Evolutionary conservation across 306 rosid species (phyloP).

Genomic region (Glycine tomentella): DNA sequence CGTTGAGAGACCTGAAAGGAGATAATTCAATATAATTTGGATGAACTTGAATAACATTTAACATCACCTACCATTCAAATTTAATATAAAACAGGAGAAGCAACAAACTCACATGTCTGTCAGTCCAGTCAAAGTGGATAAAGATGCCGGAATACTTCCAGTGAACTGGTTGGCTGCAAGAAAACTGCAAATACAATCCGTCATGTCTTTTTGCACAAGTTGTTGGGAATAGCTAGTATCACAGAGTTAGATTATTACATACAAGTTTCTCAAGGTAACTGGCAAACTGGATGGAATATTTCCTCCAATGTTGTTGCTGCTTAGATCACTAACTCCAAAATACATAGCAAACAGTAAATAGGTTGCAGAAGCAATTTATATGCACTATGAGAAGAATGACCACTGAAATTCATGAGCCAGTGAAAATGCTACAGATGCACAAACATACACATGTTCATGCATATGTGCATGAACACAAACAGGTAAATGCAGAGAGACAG

Average conservation of each 20-base stretch:
- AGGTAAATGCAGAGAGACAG: background rate
- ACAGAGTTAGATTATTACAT: constrained; percentile 50
- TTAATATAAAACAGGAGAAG: constrained; percentile 34
- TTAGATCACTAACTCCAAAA: constrained; percentile 76
- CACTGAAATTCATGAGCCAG: constrained; percentile 1
- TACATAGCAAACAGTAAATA: constrained; percentile 40
- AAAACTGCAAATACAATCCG: constrained; percentile 73
- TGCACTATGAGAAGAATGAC: constrained; percentile 21
- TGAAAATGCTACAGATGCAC: constrained; percentile 20
- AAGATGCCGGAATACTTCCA: constrained; percentile 84
- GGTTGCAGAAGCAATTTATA: constrained; percentile 10
- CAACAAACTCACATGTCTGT: constrained; percentile 74
- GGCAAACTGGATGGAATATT: constrained; percentile 89
- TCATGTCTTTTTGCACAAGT: constrained; percentile 53
- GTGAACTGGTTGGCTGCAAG: constrained; percentile 87
- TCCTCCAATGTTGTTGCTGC: constrained; percentile 97
- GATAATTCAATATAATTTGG: constrained; percentile 42
- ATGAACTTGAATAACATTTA: constrained; percentile 18
- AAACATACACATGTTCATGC: background rate
- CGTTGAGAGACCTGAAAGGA: constrained; percentile 88
- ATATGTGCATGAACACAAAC: background rate
- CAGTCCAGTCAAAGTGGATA: constrained; percentile 72
- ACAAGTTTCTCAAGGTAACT: constrained; percentile 76
- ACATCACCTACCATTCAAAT: background rate
- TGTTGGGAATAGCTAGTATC: constrained; percentile 35